A percentile compares a stretch with the other conserved stretches of the same genome.
Evolutionary conservation across 257 asterid species (phyloP).

Genomic region (Rubia yunnanensis): DNA sequence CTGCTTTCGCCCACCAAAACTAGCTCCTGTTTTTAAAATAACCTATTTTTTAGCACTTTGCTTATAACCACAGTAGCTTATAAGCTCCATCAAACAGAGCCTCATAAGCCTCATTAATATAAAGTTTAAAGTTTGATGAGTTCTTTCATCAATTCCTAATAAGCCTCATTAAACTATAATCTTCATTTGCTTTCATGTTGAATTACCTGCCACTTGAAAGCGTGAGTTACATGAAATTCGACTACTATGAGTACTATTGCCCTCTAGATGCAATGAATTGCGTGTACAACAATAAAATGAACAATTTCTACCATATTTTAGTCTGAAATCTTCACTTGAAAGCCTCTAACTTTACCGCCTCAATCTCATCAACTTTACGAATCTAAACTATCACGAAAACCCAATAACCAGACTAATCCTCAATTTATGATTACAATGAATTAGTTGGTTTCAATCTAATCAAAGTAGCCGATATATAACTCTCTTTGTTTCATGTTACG

Average conservation of each 20-base stretch:
- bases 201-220: background rate
- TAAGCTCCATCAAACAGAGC: no score
- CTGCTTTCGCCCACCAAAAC: no score
- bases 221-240: background rate
- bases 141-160: no score
- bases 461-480: no score
- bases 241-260: background rate
- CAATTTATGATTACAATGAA: background rate
- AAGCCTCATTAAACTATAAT: no score
- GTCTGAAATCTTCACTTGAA: no score
- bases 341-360: conserved; percentile 1
- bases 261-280: background rate
- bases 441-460: no score
- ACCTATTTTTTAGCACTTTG: background rate
- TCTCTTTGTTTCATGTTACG: no score
- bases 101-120: no score
- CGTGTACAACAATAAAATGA: background rate
- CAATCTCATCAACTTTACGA: background rate
- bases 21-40: no score
- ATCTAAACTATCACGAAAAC: background rate
- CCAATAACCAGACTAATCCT: background rate
- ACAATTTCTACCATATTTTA: background rate
- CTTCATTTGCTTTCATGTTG: no score
- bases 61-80: no score
- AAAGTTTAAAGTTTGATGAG: background rate